Evolutionary conservation across 2,329 filamentous ascomycete species (phyloP).

Genomic region (Celoporthe dispersa): DNA sequence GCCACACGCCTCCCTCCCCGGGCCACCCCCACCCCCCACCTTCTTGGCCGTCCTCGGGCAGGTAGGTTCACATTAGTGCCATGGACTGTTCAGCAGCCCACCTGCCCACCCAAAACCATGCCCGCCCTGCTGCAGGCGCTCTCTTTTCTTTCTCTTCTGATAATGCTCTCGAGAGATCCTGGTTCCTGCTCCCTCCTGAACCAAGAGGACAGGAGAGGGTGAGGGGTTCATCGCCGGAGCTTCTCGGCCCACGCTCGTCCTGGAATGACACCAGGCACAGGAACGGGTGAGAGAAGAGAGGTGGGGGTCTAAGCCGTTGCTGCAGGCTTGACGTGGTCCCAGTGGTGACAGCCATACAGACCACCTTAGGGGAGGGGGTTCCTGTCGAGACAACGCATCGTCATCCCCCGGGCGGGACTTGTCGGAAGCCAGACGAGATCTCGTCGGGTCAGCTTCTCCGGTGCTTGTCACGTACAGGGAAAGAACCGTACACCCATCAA

Average conservation of each 20-base stretch:
- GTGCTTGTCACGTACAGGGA: not conserved
- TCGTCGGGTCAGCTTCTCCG: not conserved
- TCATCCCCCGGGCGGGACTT: not conserved
- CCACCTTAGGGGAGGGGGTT: not conserved
- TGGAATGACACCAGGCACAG: not conserved
- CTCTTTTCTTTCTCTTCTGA: not conserved
- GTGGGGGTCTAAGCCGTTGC: not conserved
- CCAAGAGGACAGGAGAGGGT: not conserved
- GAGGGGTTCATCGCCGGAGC: not conserved
- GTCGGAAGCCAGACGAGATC: not conserved
- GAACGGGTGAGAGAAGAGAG: not conserved
- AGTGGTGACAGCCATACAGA: not conserved
- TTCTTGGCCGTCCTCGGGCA: not conserved
- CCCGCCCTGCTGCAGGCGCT: no score
- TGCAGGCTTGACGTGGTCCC: conserved; percentile 11
- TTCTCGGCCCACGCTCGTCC: not conserved
- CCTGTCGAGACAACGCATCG: conserved; percentile 2
- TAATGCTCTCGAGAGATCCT: not conserved
- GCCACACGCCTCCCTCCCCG: not conserved
- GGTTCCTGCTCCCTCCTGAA: not conserved
- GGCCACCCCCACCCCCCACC: not conserved
- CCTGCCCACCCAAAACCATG: no score
- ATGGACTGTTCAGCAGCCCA: no score
- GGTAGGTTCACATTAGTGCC: not conserved
- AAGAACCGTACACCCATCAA: no score